Evolutionary conservation across 2,329 filamentous ascomycete species (phyloP).

Genomic region (Ophiostoma sp.): DNA sequence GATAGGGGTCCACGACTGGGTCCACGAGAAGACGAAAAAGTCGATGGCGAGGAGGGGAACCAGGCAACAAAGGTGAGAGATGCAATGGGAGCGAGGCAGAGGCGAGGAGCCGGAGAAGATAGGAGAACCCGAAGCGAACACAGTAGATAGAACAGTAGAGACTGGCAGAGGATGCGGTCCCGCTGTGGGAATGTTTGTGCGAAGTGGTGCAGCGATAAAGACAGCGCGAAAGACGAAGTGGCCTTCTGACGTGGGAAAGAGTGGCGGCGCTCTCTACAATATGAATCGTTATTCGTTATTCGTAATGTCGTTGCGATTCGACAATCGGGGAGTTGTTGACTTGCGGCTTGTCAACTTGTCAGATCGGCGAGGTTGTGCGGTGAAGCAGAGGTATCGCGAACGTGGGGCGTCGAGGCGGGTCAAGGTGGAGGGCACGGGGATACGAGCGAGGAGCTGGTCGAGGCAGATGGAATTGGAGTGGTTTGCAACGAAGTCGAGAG

Average conservation of each 20-base stretch:
- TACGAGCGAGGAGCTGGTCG: not conserved
- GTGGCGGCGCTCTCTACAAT: not conserved
- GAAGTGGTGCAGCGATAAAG: not conserved
- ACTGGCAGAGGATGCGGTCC: not conserved
- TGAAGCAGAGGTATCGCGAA: not conserved
- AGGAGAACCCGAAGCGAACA: not conserved
- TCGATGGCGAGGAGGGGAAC: not conserved
- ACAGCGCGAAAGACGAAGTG: not conserved
- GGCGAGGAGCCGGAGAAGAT: not conserved
- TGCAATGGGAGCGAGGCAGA: not conserved
- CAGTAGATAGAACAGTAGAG: not conserved
- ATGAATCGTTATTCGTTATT: not conserved
- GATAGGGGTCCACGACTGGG: slow-evolving; percentile 9
- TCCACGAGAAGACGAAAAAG: not conserved
- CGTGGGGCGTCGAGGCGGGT: slow-evolving; percentile 12
- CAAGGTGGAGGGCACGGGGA: not conserved
- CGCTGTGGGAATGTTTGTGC: not conserved
- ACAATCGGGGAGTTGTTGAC: not conserved
- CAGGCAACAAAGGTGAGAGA: not conserved
- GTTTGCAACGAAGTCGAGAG: not conserved
- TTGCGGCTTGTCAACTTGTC: not conserved
- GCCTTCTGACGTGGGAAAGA: not conserved
- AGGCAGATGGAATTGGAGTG: not conserved
- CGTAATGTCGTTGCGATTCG: not conserved
- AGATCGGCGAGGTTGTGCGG: not conserved